Base-by-base conservation (phyloP, 345 rosid species). In the Aquilaria malaccensis region DNA sequence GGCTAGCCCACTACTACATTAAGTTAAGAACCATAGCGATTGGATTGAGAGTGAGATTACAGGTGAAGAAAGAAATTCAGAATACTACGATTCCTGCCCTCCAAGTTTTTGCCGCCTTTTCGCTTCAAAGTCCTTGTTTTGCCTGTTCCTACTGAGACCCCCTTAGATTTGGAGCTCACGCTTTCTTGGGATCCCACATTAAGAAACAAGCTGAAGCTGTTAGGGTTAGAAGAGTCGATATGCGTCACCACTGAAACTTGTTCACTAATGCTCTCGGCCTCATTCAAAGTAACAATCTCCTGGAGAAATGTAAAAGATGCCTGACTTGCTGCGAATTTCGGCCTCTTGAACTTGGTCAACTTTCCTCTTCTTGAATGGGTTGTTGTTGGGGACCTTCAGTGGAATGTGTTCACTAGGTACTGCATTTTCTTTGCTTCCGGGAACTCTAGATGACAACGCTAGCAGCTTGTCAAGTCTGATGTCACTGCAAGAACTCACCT, bases 21-120 rank as follows among this genome's bases (percentile, higher is more conserved):
- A 22, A 22, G 22, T 22, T 22, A 22, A 22, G 22, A 22, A 22
- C 22, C 22, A 22, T 22, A 15, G 15, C 15, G 15, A 15, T 15
- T 15, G 22, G 22, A 22, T 22, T 22, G 22, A 22, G 22, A 22
- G 22, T 22, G 41, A 15, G 51, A 48, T 65, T 75, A 86, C 53
- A 80, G 78, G 6, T 54, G 70, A 55, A 84, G 67, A 72, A 87
- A 87, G 81, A 83, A 89, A 57, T 80, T 79, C 80, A 93, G 69
- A 59, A 89, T 87, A 64, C 75, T 77, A 22, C 22, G 22, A 22
- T 63, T 70, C 68, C 66, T 81, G 22, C 65, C 63, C 59, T 68
- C 83, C 29, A 73, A 64, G 51, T 46, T 66, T 69, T 33, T 76
- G 60, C 59, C 7, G 69, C 64, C 68, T 30, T 65, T 77, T 57